A percentile compares a stretch with the other conserved stretches of the same genome.
These are phyloP conservation scores for Calocybe indica DNA, from an alignment of 768 basidiomycete genomes.

Conservation along the genomic window DNA sequence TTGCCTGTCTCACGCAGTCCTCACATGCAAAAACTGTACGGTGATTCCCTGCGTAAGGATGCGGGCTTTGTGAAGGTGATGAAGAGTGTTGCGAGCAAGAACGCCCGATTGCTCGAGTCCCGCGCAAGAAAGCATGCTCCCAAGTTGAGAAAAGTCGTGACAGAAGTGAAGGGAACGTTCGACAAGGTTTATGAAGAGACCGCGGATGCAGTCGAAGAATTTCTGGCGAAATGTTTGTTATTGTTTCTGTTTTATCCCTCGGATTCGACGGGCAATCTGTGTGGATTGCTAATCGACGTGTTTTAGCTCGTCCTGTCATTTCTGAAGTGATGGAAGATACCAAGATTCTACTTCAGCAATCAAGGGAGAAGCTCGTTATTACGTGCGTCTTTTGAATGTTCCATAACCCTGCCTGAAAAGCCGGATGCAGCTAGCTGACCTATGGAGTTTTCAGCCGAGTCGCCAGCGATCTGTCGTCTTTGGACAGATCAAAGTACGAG, in stretches of 20 bases:
- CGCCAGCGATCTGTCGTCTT: slow-evolving; percentile 72
- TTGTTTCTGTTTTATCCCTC: background rate
- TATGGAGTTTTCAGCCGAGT: slow-evolving; percentile 51
- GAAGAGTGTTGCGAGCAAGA: slow-evolving; percentile 84
- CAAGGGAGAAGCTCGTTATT: slow-evolving; percentile 85
- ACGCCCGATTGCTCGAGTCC: slow-evolving; percentile 68
- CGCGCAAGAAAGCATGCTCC: slow-evolving; percentile 79
- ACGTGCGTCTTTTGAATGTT: slow-evolving; percentile 48
- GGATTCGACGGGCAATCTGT: background rate
- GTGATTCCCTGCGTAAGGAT: slow-evolving; percentile 88
- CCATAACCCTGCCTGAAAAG: background rate
- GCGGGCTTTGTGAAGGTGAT: slow-evolving; percentile 99
- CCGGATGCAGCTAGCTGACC: too few species aligned
- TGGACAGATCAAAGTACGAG: slow-evolving; percentile 77
- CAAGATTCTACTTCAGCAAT: slow-evolving; percentile 85
- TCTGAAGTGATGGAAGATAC: slow-evolving; percentile 92
- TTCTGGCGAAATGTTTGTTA: slow-evolving; percentile 79
- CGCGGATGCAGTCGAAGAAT: slow-evolving; percentile 88
- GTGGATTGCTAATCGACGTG: slow-evolving; percentile 6
- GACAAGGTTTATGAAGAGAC: slow-evolving; percentile 96
- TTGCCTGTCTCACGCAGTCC: slow-evolving; percentile 46
- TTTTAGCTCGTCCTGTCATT: slow-evolving; percentile 76
- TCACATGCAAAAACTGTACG: slow-evolving; percentile 98
- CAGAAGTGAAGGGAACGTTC: slow-evolving; percentile 90
- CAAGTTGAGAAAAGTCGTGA: slow-evolving; percentile 71